Conservation (phyloP, 2,329 filamentous ascomycete genomes). For the Phoma sp. region DNA sequence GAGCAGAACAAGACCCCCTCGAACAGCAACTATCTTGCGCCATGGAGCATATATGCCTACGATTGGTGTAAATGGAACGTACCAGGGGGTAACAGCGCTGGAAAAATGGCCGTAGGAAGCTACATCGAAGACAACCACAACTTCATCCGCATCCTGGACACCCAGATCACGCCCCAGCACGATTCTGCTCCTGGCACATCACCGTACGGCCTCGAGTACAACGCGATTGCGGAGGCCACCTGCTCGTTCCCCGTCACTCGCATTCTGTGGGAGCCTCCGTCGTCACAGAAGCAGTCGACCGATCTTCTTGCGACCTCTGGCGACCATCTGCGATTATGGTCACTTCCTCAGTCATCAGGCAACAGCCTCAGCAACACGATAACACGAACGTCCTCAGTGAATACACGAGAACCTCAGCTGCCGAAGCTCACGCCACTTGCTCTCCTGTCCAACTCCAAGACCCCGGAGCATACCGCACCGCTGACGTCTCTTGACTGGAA, state of each 20-base stretch:
- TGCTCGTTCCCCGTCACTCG: conserved; percentile 97
- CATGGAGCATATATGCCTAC: conserved; percentile 95
- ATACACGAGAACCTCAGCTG: conserved; percentile 66
- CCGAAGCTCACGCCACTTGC: conserved; percentile 91
- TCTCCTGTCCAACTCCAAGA: conserved; percentile 95
- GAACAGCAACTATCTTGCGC: conserved; percentile 91
- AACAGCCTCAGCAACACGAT: conserved; percentile 73
- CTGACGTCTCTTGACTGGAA: conserved; percentile 99
- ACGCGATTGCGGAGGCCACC: conserved; percentile 92
- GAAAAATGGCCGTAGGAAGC: conserved; percentile 93
- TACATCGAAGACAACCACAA: conserved; percentile 98
- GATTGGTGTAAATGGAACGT: conserved; percentile 99
- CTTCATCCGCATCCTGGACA: conserved; percentile 98
- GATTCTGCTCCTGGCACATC: conserved; percentile 73
- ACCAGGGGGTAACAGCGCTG: conserved; percentile 72
- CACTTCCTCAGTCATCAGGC: conserved; percentile 67
- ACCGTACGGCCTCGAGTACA: conserved; percentile 84
- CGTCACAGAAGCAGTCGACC: conserved; percentile 91
- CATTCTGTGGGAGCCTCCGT: conserved; percentile 94
- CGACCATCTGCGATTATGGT: conserved; percentile 94
- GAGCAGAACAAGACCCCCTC: conserved; percentile 71
- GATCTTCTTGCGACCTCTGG: conserved; percentile 94
- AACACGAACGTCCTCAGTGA: conserved; percentile 68
- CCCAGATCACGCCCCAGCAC: conserved; percentile 74
- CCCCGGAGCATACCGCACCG: conserved; percentile 95